Evolutionary conservation across 139 green algal genomes (phyloP).

Genomic region (Edaphochlamys debaryana): DNA sequence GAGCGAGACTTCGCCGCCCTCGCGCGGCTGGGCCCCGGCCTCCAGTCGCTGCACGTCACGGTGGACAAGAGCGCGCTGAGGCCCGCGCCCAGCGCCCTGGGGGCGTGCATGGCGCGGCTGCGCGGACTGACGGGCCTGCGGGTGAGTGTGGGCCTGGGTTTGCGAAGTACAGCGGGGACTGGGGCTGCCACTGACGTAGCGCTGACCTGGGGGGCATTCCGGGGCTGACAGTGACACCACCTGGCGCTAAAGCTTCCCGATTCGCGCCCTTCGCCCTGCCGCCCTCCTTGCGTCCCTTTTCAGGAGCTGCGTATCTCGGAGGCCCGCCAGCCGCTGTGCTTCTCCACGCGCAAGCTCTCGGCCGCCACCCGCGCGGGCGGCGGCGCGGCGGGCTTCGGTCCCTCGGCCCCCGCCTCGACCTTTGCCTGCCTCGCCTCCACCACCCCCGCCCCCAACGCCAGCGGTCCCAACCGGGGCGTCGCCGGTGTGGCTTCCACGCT

Average conservation of each 20-base stretch:
- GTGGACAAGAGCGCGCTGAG: background rate
- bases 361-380: background rate
- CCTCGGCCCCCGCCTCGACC: background rate
- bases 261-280: too few relatives aligned
- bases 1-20: background rate
- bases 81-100: background rate
- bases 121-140: background rate
- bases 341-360: conserved; percentile 7
- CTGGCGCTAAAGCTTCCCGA: too few relatives aligned
- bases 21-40: background rate
- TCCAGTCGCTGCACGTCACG: conserved; percentile 10
- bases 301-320: conserved; percentile 29
- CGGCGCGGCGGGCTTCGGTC: background rate
- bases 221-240: too few relatives aligned
- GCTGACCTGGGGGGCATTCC: too few relatives aligned
- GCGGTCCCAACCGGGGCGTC: too few relatives aligned
- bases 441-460: too few relatives aligned
- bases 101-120: conserved; percentile 12
- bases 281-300: background rate
- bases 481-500: too few relatives aligned
- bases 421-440: too few relatives aligned
- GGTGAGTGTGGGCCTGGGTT: background rate
- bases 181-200: too few relatives aligned
- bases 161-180: background rate
- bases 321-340: conserved; percentile 10